Evolutionary conservation across 352 stramenopile species (phyloP), one percentile per base, ranked within the genome.

Genomic region (Phytophthora lateralis): DNA sequence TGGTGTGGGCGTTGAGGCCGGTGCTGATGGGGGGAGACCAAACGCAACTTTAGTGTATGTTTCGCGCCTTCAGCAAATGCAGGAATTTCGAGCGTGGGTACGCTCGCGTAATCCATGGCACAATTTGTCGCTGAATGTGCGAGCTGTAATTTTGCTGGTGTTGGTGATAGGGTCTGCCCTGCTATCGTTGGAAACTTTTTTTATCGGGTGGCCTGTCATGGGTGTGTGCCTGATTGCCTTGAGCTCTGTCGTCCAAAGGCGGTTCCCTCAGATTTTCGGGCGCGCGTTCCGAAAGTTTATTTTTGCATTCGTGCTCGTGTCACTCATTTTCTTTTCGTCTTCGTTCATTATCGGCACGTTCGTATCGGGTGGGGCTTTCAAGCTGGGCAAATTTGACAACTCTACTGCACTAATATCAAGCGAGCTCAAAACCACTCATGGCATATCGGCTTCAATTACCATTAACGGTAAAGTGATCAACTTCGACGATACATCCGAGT

Each of bases 241-340:
- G 51, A 80, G 72, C 53, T 82, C 71, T 14, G 79, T 87, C 24
- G 85, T 88, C 20, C 84, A 93, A 69, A 68, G 63, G 42, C 75
- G 82, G 26, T 93, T 91, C 37, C 84, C 84, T 42, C 82, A 91
- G 64, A 82, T 93, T 27, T 93, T 93, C 34, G 84, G 84, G 4
- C 66, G 71, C 38, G 76, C 77, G 26, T 93, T 93, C 60, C 75
- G 77, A 15, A 73, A 90, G 52, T 93, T 93, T 38, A 83, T 93
- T 74, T 78, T 69, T 3, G 52, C 69, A 34, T 93, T 93, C 49
- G 80, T 91, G 39, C 21, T 90, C 17, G 68, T 93, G 45, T 93
- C 84, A 57, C 69, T 93, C 41, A 66, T 93, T 29, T 93, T 93
- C 66, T 93, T 93, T 66, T 90, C 82, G 24, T 90, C 82, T 14